A percentile compares a stretch with the other conserved stretches of the same genome.
These are phyloP conservation scores for Cenococcum geophilum DNA, from an alignment of 495 filamentous ascomycete genomes.

Conservation along the genomic window DNA sequence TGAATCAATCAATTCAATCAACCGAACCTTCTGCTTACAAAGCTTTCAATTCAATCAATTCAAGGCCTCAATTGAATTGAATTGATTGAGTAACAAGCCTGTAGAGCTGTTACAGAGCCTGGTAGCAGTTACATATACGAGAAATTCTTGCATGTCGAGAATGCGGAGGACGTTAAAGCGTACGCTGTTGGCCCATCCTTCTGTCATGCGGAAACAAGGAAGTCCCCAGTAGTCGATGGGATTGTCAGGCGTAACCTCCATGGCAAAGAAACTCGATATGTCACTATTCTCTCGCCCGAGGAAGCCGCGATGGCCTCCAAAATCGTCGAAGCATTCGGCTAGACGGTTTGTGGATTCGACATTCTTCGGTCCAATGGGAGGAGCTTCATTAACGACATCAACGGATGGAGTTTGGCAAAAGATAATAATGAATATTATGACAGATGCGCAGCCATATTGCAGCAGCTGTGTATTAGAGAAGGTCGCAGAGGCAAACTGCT, in stretches of 20 bases:
- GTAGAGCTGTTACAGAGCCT: slow-evolving; percentile 68
- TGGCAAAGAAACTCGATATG: slow-evolving; percentile 93
- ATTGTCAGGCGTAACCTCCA: slow-evolving; percentile 91
- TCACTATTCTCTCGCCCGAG: slow-evolving; percentile 73
- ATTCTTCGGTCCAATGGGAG: slow-evolving; percentile 77
- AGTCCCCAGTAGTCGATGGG: slow-evolving; percentile 94
- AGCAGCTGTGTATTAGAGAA: slow-evolving; percentile 77
- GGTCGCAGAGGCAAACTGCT: slow-evolving; percentile 51
- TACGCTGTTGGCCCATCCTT: slow-evolving; percentile 93
- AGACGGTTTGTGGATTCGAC: slow-evolving; percentile 94
- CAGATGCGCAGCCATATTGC: slow-evolving; percentile 75
- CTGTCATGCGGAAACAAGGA: slow-evolving; percentile 94
- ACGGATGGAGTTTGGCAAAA: slow-evolving; percentile 99
- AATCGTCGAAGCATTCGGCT: slow-evolving; percentile 88
- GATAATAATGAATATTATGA: slow-evolving; percentile 99
- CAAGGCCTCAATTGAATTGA: too few species aligned
- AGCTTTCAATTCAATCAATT: too few species aligned
- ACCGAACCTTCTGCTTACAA: too few species aligned
- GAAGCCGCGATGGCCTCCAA: slow-evolving; percentile 80
- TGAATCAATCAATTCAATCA: too few species aligned
- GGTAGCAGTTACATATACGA: slow-evolving; percentile 89
- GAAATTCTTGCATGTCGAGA: slow-evolving; percentile 91
- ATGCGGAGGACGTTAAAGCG: slow-evolving; percentile 95
- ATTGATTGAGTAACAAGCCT: too few species aligned
- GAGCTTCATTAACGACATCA: slow-evolving; percentile 98